Evolutionary conservation across 768 basidiomycete genomes (phyloP).

Genomic region (Lentinus tigrinus): DNA sequence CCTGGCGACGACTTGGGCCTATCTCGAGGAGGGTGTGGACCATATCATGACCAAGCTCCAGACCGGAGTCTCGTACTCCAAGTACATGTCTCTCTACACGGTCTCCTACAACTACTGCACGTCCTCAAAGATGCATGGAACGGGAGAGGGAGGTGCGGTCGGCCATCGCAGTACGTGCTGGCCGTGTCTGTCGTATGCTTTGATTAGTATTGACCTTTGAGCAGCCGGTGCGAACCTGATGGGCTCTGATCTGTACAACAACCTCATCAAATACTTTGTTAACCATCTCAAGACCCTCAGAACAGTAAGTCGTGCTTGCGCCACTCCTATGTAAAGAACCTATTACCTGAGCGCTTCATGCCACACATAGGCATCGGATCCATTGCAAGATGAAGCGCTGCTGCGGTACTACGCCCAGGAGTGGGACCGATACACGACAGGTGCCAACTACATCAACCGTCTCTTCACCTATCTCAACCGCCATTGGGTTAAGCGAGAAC

Average conservation of each 20-base stretch:
- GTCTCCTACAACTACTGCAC: constrained; percentile 99
- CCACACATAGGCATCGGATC: constrained; percentile 63
- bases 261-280: constrained; percentile 89
- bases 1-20: constrained; percentile 83
- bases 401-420: constrained; percentile 88
- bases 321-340: constrained; percentile 4
- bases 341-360: constrained; percentile 5
- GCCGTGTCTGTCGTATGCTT: constrained; percentile 1
- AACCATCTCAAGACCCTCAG: constrained; percentile 68
- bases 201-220: constrained; percentile 20
- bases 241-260: constrained; percentile 96
- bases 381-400: constrained; percentile 82
- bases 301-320: constrained; percentile 50
- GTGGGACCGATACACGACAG: constrained; percentile 96
- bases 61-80: constrained; percentile 85
- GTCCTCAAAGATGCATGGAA: constrained; percentile 71
- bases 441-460: constrained; percentile 96
- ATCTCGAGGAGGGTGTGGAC: constrained; percentile 84
- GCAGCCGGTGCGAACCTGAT: constrained; percentile 90
- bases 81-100: constrained; percentile 87
- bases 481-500: constrained; percentile 98
- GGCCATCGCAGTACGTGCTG: constrained; percentile 56
- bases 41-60: constrained; percentile 92
- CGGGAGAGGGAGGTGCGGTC: constrained; percentile 35
- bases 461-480: constrained; percentile 98